Evolutionary conservation across 192 early-diverging fungal species (phyloP).

Genomic region (Kappamyces sp.): DNA sequence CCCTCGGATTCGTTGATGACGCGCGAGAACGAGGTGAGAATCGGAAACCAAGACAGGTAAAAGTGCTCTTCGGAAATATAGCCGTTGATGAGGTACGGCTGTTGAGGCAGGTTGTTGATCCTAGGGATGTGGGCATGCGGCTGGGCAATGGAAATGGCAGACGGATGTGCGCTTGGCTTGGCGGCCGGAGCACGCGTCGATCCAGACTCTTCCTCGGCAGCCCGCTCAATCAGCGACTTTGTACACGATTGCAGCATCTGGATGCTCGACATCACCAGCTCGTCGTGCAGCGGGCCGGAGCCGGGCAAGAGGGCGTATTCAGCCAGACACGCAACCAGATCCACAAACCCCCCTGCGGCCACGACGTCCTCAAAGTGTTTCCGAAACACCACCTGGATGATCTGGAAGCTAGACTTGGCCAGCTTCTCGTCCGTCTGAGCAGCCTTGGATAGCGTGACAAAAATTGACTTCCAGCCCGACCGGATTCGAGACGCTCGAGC

Average conservation of each 20-base stretch:
- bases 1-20: constrained; percentile 41
- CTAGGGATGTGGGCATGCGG: constrained; percentile 9
- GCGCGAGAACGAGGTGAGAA: constrained; percentile 46
- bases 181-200: constrained; percentile 1
- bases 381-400: constrained; percentile 52
- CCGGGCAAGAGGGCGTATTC: constrained; percentile 43
- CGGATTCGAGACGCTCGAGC: constrained; percentile 70
- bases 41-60: constrained; percentile 52
- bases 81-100: constrained; percentile 38
- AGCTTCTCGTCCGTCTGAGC: constrained; percentile 69
- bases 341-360: constrained; percentile 42
- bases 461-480: constrained; percentile 62
- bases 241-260: constrained; percentile 41
- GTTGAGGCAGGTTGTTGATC: constrained; percentile 15
- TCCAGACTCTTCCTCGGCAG: constrained; percentile 22
- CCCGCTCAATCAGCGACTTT: constrained; percentile 31
- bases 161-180: constrained; percentile 6
- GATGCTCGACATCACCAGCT: constrained; percentile 40
- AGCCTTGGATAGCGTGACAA: constrained; percentile 62
- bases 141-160: background rate
- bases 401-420: constrained; percentile 68
- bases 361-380: constrained; percentile 64
- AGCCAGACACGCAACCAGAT: constrained; percentile 41
- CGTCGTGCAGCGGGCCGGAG: constrained; percentile 28
- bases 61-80: constrained; percentile 49